Evolutionary conservation across 2,329 filamentous ascomycete genomes (phyloP).

Genomic region (Chaetomiaceae sp.): DNA sequence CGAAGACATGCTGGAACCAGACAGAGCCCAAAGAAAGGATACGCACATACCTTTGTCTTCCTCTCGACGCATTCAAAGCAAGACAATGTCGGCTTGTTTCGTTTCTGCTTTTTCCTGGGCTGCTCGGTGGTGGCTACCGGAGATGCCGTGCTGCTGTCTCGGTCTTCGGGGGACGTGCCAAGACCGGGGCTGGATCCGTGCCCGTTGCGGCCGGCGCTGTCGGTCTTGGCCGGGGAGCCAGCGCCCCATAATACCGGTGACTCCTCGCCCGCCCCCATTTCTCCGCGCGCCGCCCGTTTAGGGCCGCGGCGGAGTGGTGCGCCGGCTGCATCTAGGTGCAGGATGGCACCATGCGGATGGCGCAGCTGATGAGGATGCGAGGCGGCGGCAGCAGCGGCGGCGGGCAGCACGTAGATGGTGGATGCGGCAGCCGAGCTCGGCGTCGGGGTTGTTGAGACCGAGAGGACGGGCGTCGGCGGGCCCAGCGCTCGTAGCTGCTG

Average conservation of each 20-base stretch:
- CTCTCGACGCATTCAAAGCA: conserved; percentile 77
- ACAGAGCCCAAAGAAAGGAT: not conserved
- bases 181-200: conserved; percentile 13
- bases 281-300: conserved; percentile 6
- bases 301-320: conserved; percentile 4
- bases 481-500: not conserved
- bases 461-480: conserved; percentile 4
- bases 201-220: not conserved
- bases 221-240: not conserved
- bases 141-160: conserved; percentile 27
- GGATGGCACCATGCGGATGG: not conserved
- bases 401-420: conserved; percentile 23
- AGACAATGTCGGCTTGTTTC: conserved; percentile 77
- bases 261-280: conserved; percentile 7
- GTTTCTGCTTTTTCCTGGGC: conserved; percentile 70
- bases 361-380: not conserved
- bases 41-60: conserved; percentile 70
- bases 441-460: not conserved
- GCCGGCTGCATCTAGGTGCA: not conserved
- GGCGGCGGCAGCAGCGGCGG: not conserved
- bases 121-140: conserved; percentile 32
- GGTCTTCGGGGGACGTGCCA: conserved; percentile 19
- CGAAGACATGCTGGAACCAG: too few species aligned
- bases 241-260: conserved; percentile 1
- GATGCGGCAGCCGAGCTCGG: conserved; percentile 16